Conservation (phyloP, 2,329 filamentous ascomycete species). For the Lachnellula suecica region DNA sequence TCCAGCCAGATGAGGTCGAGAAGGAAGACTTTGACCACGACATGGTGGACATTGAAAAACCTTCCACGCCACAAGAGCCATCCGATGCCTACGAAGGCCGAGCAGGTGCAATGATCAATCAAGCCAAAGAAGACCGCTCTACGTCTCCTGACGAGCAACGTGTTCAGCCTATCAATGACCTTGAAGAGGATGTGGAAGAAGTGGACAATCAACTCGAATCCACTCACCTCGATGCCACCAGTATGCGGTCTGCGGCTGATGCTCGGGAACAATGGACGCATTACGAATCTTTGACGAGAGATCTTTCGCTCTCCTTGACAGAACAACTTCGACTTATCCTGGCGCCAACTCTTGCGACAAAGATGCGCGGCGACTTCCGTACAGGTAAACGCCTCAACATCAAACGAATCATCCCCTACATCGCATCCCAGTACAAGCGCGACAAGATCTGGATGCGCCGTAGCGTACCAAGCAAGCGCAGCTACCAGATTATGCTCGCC, state of each 20-base stretch:
- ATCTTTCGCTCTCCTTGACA: conserved; percentile 83
- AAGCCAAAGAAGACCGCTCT: conserved; percentile 42
- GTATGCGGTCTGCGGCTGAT: conserved; percentile 44
- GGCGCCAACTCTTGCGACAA: conserved; percentile 90
- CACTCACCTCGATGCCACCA: conserved; percentile 60
- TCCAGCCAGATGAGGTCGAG: conserved; percentile 39
- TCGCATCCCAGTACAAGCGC: conserved; percentile 95
- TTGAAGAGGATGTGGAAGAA: conserved; percentile 38
- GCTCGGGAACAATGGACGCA: conserved; percentile 79
- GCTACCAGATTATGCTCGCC: conserved; percentile 95
- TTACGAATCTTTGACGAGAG: conserved; percentile 81
- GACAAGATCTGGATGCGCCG: conserved; percentile 99
- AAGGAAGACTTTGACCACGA: conserved; percentile 45
- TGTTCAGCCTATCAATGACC: conserved; percentile 35
- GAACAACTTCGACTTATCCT: conserved; percentile 96
- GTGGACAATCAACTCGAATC: conserved; percentile 60
- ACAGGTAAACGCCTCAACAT: conserved; percentile 98
- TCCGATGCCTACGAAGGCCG: conserved; percentile 53
- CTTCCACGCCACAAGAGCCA: conserved; percentile 40
- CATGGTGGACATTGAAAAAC: conserved; percentile 41
- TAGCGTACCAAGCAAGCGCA: conserved; percentile 85
- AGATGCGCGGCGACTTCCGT: conserved; percentile 93
- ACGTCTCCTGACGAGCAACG: conserved; percentile 52
- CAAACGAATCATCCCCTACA: conserved; percentile 99
- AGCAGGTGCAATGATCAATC: conserved; percentile 56